Evolutionary conservation across 2,329 filamentous ascomycete species (phyloP), one percentile per base, ranked within the genome.

Genomic region (Emergomyces orientalis): DNA sequence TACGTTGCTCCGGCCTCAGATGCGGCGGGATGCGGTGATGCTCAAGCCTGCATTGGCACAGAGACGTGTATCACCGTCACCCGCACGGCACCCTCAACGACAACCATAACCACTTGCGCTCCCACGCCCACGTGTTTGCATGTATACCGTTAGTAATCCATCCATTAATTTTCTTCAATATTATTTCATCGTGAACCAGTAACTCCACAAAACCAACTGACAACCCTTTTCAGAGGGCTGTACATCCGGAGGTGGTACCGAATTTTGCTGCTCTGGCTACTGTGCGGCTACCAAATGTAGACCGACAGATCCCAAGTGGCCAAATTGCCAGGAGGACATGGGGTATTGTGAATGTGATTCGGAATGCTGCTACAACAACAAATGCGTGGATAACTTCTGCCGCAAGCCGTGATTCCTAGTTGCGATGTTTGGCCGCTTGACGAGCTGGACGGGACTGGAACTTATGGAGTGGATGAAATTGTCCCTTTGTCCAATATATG

Each of bases 261-360:
- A 19, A 17, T 32, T 59, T 32, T 59, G 57, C 41, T 59, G 57
- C 27, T 59, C 57, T 30, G n/a, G 22, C 8, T 59, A 59, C 57
- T 59, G 57, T 19, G 57, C 57, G 22, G 57, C 57, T 34, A 59
- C 57, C 57, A 59, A 59, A n/a, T 59, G 57, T 41, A 45, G 57
- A 34, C 41, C 41, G 13, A 59, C 57, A 19, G 57, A 59, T 30
- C 57, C 57, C 39, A 59, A 59, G 57, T 59, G 57, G 57, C 57
- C 57, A 32, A 34, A 47, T n/a, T 59, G 57, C 41, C 39, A 59
- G 27, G 57, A 59, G 27, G 57, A 59, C 41, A 41, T 45, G 27
- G 22, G n/a, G 57, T 45, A 45, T 32, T 59, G 57, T 13, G 57
- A 49, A n/a, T 45, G 22, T 13, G 57, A 59, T 34, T 27, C 43